These are phyloP conservation scores for Apiospora rasikravindrae DNA, from an alignment of 2,329 filamentous ascomycete species.

Conservation along the genomic window DNA sequence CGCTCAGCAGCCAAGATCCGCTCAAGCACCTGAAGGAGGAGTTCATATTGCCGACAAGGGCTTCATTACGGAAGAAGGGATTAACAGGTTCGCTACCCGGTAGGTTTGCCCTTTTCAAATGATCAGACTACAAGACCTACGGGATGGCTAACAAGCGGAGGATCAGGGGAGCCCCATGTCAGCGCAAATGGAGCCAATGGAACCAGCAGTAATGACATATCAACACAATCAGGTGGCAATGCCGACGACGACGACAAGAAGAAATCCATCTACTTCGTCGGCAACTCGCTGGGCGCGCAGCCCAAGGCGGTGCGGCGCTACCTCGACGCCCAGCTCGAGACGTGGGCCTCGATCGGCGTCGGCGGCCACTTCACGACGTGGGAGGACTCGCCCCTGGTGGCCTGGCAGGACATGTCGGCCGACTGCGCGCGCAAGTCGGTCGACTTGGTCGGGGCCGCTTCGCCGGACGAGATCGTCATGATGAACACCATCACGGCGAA, in stretches of 20 bases:
- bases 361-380: slow-evolving; percentile 80
- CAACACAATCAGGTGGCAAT: slow-evolving; percentile 33
- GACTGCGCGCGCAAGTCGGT: slow-evolving; percentile 73
- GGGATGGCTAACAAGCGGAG: background rate
- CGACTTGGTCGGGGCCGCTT: slow-evolving; percentile 74
- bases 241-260: slow-evolving; percentile 39
- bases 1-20: slow-evolving; percentile 66
- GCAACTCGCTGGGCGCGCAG: slow-evolving; percentile 88
- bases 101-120: slow-evolving; percentile 31
- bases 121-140: background rate
- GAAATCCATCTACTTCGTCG: slow-evolving; percentile 79
- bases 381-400: slow-evolving; percentile 68
- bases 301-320: slow-evolving; percentile 84
- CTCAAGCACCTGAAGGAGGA: slow-evolving; percentile 67
- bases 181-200: slow-evolving; percentile 33
- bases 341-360: slow-evolving; percentile 85
- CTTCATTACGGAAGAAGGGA: slow-evolving; percentile 69
- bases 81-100: slow-evolving; percentile 53
- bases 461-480: slow-evolving; percentile 80
- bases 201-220: slow-evolving; percentile 23
- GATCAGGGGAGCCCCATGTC: slow-evolving; percentile 22
- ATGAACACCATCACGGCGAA: slow-evolving; percentile 90
- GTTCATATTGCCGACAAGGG: slow-evolving; percentile 79
- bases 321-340: slow-evolving; percentile 80
- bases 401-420: slow-evolving; percentile 82